These are phyloP conservation scores for Acer negundo DNA, from an alignment of 345 rosid genomes.

Conservation along the genomic window DNA sequence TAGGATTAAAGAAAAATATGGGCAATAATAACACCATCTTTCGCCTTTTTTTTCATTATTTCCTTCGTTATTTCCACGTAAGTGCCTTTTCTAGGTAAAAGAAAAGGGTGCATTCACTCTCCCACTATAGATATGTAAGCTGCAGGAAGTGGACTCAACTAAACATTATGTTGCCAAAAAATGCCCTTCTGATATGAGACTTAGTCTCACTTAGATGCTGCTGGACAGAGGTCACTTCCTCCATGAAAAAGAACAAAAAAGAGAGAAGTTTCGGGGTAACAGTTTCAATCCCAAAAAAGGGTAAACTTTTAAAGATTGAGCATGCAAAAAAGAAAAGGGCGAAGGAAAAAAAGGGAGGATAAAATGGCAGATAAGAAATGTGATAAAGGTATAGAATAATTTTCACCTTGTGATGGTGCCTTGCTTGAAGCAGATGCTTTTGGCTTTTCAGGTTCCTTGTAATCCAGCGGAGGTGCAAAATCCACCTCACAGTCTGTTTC, in stretches of 20 bases:
- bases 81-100: too few species aligned
- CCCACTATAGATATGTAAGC: neutral
- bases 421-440: conserved; percentile 43
- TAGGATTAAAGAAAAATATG: too few species aligned
- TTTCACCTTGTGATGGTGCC: conserved; percentile 64
- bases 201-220: too few species aligned
- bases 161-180: neutral
- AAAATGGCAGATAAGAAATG: neutral
- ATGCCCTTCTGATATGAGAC: neutral
- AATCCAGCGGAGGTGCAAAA: conserved; percentile 98
- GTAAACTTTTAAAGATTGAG: neutral
- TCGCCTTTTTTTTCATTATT: too few species aligned
- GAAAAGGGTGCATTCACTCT: too few species aligned
- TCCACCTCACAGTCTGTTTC: conserved; percentile 99
- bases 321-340: too few species aligned
- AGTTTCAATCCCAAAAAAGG: neutral
- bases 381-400: conserved; percentile 8
- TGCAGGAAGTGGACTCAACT: neutral
- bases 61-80: too few species aligned
- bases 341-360: neutral
- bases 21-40: too few species aligned
- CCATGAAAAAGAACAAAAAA: neutral
- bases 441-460: conserved; percentile 92
- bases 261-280: neutral
- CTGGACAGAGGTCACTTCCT: neutral